A percentile compares a stretch with the other conserved stretches of the same genome.
These are phyloP conservation scores for Mucor mucedo DNA, from an alignment of 371 early-diverging fungal genomes.

Conservation along the genomic window DNA sequence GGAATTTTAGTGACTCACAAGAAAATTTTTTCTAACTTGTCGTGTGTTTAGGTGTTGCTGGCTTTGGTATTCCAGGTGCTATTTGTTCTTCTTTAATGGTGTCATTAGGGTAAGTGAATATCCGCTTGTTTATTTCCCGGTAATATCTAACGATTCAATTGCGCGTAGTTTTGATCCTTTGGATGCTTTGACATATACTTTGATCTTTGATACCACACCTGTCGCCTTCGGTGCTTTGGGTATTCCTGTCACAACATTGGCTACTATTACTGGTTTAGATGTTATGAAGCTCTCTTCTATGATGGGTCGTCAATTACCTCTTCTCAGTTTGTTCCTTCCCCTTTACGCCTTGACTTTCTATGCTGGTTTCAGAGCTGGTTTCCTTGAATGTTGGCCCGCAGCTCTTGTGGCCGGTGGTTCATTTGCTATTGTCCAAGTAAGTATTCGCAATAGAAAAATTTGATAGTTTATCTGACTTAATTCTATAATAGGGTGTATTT, in stretches of 20 bases:
- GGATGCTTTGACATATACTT: conserved; percentile 47
- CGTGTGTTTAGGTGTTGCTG: conserved; percentile 42
- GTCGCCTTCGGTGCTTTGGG: conserved; percentile 56
- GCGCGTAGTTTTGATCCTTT: conserved; percentile 47
- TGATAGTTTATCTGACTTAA: not conserved
- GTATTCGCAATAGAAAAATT: not conserved
- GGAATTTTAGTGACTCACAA: not conserved
- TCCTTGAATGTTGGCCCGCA: conserved; percentile 55
- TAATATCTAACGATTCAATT: not conserved
- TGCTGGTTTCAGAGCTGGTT: conserved; percentile 48
- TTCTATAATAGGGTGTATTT: conserved; percentile 33
- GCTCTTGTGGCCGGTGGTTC: conserved; percentile 50
- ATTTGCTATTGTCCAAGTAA: conserved; percentile 49
- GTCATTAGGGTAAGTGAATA: conserved; percentile 43
- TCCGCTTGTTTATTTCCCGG: too few species aligned
- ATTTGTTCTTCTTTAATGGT: conserved; percentile 58
- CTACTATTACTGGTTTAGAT: conserved; percentile 45
- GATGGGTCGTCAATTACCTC: conserved; percentile 56
- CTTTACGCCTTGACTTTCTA: conserved; percentile 45
- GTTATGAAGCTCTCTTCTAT: conserved; percentile 47
- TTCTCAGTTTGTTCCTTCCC: conserved; percentile 51
- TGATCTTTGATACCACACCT: conserved; percentile 53
- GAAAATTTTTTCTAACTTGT: not conserved
- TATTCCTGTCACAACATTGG: conserved; percentile 54
- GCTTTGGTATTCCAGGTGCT: conserved; percentile 59